Evolutionary conservation across 495 filamentous ascomycete species (phyloP).

Genomic region (Apiosordaria backusii): DNA sequence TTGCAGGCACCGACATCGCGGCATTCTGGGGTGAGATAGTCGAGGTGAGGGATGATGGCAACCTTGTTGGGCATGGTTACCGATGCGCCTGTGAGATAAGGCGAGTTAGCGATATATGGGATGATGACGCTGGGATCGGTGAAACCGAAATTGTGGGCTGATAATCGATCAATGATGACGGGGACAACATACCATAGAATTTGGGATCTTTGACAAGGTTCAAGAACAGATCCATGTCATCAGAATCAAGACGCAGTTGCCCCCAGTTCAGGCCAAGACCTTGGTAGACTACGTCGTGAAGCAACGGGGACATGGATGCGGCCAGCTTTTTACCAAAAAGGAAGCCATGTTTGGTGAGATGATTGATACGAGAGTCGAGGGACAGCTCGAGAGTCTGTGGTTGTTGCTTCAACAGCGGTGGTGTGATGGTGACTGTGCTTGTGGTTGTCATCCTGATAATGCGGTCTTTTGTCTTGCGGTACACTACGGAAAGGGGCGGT

Average conservation of each 20-base stretch:
- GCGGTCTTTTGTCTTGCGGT: not conserved
- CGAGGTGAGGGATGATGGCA: slow-evolving; percentile 62
- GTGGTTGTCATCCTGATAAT: slow-evolving; percentile 5
- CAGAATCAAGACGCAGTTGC: slow-evolving; percentile 55
- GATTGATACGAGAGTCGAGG: slow-evolving; percentile 23
- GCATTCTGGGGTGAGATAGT: slow-evolving; percentile 64
- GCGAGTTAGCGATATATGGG: slow-evolving; percentile 46
- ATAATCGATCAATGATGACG: slow-evolving; percentile 6
- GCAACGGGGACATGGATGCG: slow-evolving; percentile 67
- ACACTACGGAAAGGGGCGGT: not conserved
- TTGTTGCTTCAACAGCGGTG: slow-evolving; percentile 1
- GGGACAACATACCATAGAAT: slow-evolving; percentile 32
- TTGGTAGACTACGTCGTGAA: slow-evolving; percentile 64
- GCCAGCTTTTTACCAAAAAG: slow-evolving; percentile 54
- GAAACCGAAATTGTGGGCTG: not conserved
- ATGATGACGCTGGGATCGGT: slow-evolving; percentile 26
- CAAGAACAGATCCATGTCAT: slow-evolving; percentile 43
- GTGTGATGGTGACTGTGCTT: slow-evolving; percentile 1
- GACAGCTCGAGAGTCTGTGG: slow-evolving; percentile 5
- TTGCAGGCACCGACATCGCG: slow-evolving; percentile 68
- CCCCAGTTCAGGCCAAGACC: slow-evolving; percentile 57
- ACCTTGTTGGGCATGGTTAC: slow-evolving; percentile 78
- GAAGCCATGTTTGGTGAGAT: slow-evolving; percentile 48
- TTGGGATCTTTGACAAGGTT: slow-evolving; percentile 31
- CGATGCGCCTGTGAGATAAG: slow-evolving; percentile 59